Base-by-base conservation (phyloP, 257 asterid genomes). In the Nicotiana paniculata region DNA sequence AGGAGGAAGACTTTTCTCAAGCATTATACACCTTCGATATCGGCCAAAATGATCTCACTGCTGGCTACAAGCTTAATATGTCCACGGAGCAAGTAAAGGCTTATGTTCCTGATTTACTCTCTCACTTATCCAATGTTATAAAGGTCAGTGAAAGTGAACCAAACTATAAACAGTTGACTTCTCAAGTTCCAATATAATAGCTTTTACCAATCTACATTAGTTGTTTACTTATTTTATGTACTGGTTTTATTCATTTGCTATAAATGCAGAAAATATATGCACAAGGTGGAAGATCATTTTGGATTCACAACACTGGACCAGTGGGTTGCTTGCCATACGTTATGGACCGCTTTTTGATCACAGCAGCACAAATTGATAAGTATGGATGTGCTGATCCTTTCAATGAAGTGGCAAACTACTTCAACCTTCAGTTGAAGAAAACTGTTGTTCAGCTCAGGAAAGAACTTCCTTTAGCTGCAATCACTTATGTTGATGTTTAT, bases 241-340 rank as follows among this genome's bases (percentile, higher is more conserved):
- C 1, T 4, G 43, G 70, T 70, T 72, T 1, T 59, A 2, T 3
- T 85, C 16, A 1, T 55, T 6, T 35, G 2, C 62, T 70, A 53
- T 48, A 26, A 43, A n/a, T 21, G 26, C 85, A 91, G 93, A 55
- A 79, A 63, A 32, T 94, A 53, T 91, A 92, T 82, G 79, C 28
- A 12, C 81, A 75, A 77, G 95, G 98, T 33, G 98, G 95, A 57
- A 87, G 93, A 79, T 84, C 91, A 3, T 92, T 94, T 85, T 90
- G 92, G 97, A 89, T 94, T 74, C 98, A 94, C 86, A 94, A 94
- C 83, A 94, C 98, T 0, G 95, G 94, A 33, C 95, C 97, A 0
- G 93, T 83, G 2, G 97, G 98, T 48, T 94, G 97, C 81, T 77
- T 90, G 63, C 97, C 97, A 2, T 93, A 90, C 51, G 83, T 91